A percentile compares a stretch with the other conserved stretches of the same genome.
Conservation (phyloP, 441 rosid species). For the Pelargonium citronellum region DNA sequence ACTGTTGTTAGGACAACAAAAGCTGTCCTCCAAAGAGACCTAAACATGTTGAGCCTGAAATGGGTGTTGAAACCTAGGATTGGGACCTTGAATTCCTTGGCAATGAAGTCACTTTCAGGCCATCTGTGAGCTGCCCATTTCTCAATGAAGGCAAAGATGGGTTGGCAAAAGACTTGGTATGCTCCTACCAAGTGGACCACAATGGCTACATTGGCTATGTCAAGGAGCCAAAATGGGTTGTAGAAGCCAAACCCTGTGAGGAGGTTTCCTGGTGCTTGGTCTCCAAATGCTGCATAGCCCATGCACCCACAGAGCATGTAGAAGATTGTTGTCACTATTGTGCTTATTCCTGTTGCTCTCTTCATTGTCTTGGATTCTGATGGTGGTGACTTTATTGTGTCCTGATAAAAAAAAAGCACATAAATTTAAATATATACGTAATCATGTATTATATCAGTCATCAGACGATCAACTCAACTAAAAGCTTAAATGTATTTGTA, state of each 20-base stretch:
- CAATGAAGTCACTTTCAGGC: slow-evolving; percentile 32
- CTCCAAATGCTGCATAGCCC: slow-evolving; percentile 57
- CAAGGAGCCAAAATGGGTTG: slow-evolving; percentile 49
- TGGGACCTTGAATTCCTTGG: slow-evolving; percentile 34
- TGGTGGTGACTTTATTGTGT: slow-evolving; percentile 43
- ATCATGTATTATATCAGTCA: too few species aligned
- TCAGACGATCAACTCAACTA: too few species aligned
- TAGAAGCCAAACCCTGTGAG: slow-evolving; percentile 51
- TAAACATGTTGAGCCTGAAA: slow-evolving; percentile 31
- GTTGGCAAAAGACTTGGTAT: slow-evolving; percentile 47
- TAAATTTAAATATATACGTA: too few species aligned
- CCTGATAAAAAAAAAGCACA: slow-evolving; percentile 16
- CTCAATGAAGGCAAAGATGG: slow-evolving; percentile 41
- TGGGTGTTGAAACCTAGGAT: slow-evolving; percentile 17
- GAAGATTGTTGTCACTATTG: slow-evolving; percentile 40
- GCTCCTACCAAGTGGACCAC: slow-evolving; percentile 51
- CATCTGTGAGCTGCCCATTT: slow-evolving; percentile 26
- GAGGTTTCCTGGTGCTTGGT: slow-evolving; percentile 43
- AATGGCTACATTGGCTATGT: slow-evolving; percentile 42
- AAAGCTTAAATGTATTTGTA: background rate
- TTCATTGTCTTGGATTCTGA: slow-evolving; percentile 45
- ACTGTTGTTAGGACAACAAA: slow-evolving; percentile 38
- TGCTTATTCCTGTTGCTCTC: slow-evolving; percentile 38
- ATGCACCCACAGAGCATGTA: slow-evolving; percentile 54
- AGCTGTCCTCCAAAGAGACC: slow-evolving; percentile 31